These are phyloP conservation scores for Mortierella sp. DNA, from an alignment of 371 early-diverging fungal species.

Conservation along the genomic window DNA sequence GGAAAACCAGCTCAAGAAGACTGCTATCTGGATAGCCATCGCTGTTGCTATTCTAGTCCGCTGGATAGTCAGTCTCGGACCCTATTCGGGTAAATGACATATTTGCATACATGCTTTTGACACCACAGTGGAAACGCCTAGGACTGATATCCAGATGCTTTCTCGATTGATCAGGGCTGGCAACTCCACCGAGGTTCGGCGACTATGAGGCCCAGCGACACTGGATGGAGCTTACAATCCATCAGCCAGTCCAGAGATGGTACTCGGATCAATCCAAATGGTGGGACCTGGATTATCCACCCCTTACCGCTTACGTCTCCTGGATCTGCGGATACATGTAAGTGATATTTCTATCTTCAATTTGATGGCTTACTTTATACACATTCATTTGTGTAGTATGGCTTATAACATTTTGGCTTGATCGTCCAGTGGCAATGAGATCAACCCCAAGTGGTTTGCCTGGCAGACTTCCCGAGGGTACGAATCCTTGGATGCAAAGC, in stretches of 20 bases:
- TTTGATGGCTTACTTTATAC: no score
- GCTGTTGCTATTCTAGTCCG: constrained; percentile 75
- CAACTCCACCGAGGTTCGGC: constrained; percentile 84
- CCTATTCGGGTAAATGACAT: constrained; percentile 78
- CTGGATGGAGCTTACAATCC: constrained; percentile 94
- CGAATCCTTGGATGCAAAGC: constrained; percentile 77
- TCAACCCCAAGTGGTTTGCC: constrained; percentile 89
- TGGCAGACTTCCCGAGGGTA: constrained; percentile 86
- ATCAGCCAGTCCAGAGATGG: constrained; percentile 85
- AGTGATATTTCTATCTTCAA: constrained; percentile 26
- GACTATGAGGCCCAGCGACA: constrained; percentile 98
- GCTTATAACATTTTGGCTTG: neutral
- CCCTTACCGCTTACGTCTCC: constrained; percentile 92
- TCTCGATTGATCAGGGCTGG: constrained; percentile 30
- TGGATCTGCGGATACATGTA: constrained; percentile 87
- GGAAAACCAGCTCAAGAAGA: constrained; percentile 42
- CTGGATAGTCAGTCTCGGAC: constrained; percentile 77
- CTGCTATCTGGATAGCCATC: constrained; percentile 47
- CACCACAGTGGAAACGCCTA: no score
- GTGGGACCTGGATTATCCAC: constrained; percentile 98
- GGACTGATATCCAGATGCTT: neutral
- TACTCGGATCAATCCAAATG: constrained; percentile 88
- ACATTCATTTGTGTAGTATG: no score
- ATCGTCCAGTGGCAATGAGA: constrained; percentile 68
- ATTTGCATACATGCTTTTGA: no score